Conservation (phyloP, 108 stramenopile genomes). For the Tribonema minus region DNA sequence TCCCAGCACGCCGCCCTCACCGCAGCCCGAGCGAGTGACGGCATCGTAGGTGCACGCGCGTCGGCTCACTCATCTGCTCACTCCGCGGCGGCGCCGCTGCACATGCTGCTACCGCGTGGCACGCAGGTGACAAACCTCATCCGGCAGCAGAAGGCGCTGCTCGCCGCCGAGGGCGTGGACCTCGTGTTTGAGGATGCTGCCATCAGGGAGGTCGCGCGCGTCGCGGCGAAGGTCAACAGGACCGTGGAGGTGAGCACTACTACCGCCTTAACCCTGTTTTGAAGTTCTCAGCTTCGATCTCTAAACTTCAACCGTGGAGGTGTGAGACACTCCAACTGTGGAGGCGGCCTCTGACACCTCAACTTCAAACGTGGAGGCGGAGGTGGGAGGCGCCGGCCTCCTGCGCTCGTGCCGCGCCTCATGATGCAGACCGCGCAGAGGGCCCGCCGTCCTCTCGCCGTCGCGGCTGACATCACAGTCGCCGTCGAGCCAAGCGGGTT, state of each 20-base stretch:
- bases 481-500: no score
- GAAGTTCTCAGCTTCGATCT: no score
- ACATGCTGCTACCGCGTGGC: neutral
- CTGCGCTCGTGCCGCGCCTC: no score
- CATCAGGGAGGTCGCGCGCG: constrained; percentile 89
- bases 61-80: no score
- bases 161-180: constrained; percentile 78
- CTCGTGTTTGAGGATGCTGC: constrained; percentile 91
- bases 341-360: neutral
- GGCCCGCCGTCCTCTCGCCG: no score
- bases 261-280: neutral
- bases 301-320: no score
- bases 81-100: neutral
- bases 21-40: no score
- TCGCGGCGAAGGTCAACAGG: constrained; percentile 84
- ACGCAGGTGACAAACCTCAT: constrained; percentile 76
- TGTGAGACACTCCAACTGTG: neutral
- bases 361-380: neutral
- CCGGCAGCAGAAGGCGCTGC: constrained; percentile 83
- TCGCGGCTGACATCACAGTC: no score
- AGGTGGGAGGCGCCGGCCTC: no score
- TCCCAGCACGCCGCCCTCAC: no score
- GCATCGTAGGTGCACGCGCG: no score
- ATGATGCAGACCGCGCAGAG: no score
- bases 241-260: constrained; percentile 70